A percentile compares a stretch with the other conserved stretches of the same genome.
Evolutionary conservation across 495 filamentous ascomycete species (phyloP).

Genomic region (Daldinia childiae): DNA sequence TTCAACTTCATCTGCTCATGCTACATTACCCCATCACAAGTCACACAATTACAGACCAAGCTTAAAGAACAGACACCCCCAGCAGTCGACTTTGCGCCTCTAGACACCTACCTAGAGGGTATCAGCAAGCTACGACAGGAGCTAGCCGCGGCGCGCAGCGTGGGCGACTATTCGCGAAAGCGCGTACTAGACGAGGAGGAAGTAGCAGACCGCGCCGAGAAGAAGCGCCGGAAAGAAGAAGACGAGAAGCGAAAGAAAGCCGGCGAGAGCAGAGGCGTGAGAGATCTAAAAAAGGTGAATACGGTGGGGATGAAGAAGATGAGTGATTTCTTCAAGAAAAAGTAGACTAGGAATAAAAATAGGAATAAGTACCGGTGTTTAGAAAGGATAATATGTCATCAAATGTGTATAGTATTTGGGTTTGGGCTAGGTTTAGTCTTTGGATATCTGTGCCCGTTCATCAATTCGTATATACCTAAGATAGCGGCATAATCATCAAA

Average conservation of each 20-base stretch:
- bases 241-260: conserved; percentile 72
- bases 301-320: conserved; percentile 95
- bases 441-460: conserved; percentile 11
- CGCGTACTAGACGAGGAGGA: conserved; percentile 76
- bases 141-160: conserved; percentile 69
- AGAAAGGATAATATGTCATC: neutral
- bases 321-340: conserved; percentile 92
- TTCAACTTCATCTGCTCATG: conserved; percentile 78
- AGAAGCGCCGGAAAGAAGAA: conserved; percentile 73
- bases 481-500: conserved; percentile 13
- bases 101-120: conserved; percentile 72
- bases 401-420: conserved; percentile 8
- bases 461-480: conserved; percentile 16
- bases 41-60: conserved; percentile 56
- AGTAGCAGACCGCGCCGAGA: conserved; percentile 77
- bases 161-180: conserved; percentile 80
- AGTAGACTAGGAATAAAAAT: conserved; percentile 38
- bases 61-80: conserved; percentile 49
- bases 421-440: neutral
- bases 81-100: conserved; percentile 70
- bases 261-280: conserved; percentile 75
- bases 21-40: conserved; percentile 70
- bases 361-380: neutral
- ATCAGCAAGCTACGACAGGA: conserved; percentile 73
- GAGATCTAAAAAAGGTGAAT: conserved; percentile 86